Evolutionary conservation across 106 monocot species (phyloP), one percentile per base, ranked within the genome.

Genomic region (Chionographis japonica): DNA sequence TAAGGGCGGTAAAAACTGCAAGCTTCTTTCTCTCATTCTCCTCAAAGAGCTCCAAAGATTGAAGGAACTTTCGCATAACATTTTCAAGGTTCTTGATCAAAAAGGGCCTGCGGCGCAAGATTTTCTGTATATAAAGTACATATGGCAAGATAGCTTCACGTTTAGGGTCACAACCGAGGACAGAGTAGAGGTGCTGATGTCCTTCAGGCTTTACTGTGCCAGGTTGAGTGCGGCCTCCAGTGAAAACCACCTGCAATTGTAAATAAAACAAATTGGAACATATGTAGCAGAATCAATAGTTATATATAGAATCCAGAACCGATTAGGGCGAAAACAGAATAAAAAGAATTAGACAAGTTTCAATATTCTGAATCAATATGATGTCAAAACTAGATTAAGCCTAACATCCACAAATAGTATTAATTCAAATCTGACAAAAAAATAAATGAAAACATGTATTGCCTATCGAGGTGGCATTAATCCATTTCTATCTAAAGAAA

Each of bases 81-180:
- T 92, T 92, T 84, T 95, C 95, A 66, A 95, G 86, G 50, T 82
- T 92, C 77, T 95, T 95, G 62, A 95, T 95, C 56, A 95, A 75
- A 68, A 95, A 95, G n/a, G 95, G 95, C 75, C 80, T 81, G 3
- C 92, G 79, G 3, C 95, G 85, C 57, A 95, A 71, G 42, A 85
- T 89, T 63, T 95, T 95, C 67, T 95, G 95, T 18, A 95, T 88
- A 74, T 89, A 92, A 62, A 91, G 91, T 64, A 95, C 95, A 60
- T 12, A 89, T 58, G 95, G 95, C 54, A 89, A 85, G 69, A 95
- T 92, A 36, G 84, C 79, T 76, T 95, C 92, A 51, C 91, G 95
- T 58, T 66, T 86, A 51, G 95, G 71, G n/a, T 89, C 86, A 76
- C 86, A 84, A 65, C 86, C 95, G 82, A 95, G 40, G 68, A 92